Conservation (phyloP, 352 stramenopile species). For the Globisporangium canariense region DNA sequence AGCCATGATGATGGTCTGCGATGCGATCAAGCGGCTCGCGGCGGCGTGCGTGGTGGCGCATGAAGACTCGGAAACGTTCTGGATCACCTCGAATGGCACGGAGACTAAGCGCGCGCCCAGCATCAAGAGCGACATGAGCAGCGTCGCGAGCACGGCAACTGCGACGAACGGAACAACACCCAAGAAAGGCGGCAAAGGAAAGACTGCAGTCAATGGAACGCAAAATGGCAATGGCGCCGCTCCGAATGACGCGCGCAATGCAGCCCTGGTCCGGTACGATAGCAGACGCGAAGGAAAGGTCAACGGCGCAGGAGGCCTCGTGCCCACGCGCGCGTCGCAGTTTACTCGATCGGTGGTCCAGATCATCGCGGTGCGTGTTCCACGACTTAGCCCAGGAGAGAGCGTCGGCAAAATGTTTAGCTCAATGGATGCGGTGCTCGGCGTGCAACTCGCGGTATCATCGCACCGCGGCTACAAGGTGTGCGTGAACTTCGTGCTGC, state of each 20-base stretch:
- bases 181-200: background rate
- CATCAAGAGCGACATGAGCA: conserved; percentile 13
- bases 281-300: conserved; percentile 16
- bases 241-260: background rate
- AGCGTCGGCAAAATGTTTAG: conserved; percentile 40
- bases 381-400: conserved; percentile 21
- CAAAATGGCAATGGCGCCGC: background rate
- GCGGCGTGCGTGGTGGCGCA: conserved; percentile 27
- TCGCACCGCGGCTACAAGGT: conserved; percentile 56
- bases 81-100: conserved; percentile 21
- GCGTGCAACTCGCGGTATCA: conserved; percentile 57
- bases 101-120: conserved; percentile 29
- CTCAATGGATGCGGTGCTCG: conserved; percentile 46
- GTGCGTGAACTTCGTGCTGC: conserved; percentile 64
- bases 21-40: conserved; percentile 37
- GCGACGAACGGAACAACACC: background rate
- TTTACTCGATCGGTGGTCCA: conserved; percentile 54
- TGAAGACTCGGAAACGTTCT: conserved; percentile 30
- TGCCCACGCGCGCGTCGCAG: conserved; percentile 18
- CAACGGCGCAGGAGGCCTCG: conserved; percentile 8
- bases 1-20: conserved; percentile 38
- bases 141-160: background rate
- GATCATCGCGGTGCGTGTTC: conserved; percentile 44
- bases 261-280: conserved; percentile 13
- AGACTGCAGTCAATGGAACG: background rate